Percentiles rank a stretch among this genome's conserved stretches.
phyloP scores from a whole-genome alignment of 495 filamentous ascomycete species.

The Chaetomium tenue region DNA sequence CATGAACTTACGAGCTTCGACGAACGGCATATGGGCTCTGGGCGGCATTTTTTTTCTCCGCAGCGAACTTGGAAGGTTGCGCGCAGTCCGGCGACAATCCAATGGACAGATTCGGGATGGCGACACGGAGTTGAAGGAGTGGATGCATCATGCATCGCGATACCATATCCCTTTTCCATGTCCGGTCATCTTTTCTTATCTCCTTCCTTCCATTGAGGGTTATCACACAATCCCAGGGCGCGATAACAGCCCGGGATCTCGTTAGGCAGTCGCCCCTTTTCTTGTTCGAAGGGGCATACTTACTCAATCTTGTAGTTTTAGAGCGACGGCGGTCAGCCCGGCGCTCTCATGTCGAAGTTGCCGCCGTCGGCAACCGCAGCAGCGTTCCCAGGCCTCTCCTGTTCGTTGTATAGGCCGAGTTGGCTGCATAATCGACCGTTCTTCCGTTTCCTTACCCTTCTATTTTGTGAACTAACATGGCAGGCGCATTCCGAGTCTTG shows the following conservation, averaged over 20 bases:
- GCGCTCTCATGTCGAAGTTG: conserved; percentile 14
- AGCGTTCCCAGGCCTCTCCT: not conserved
- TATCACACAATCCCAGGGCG: not conserved
- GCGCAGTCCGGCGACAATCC: not conserved
- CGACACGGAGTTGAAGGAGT: conserved; percentile 11
- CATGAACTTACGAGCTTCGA: conserved; percentile 14
- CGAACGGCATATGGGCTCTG: conserved; percentile 2
- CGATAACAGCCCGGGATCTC: not conserved
- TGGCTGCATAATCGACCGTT: conserved; percentile 22
- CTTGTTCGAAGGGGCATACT: conserved; percentile 12
- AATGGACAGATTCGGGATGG: not conserved
- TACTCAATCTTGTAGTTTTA: conserved; percentile 22
- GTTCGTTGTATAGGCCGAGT: conserved; percentile 21
- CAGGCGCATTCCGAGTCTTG: not conserved
- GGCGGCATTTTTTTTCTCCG: not conserved
- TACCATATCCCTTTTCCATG: conserved; percentile 17
- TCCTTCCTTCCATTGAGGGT: not conserved
- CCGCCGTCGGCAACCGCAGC: conserved; percentile 9
- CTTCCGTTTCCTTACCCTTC: conserved; percentile 16
- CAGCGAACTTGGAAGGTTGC: not conserved
- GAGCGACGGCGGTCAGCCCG: conserved; percentile 22
- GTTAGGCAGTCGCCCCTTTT: not conserved
- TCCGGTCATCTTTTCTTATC: not conserved
- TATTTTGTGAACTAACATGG: conserved; percentile 10
- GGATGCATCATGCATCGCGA: conserved; percentile 20